phyloP scores from a whole-genome alignment of 805 yeast species.

The Jamesozyma rosinii region DNA sequence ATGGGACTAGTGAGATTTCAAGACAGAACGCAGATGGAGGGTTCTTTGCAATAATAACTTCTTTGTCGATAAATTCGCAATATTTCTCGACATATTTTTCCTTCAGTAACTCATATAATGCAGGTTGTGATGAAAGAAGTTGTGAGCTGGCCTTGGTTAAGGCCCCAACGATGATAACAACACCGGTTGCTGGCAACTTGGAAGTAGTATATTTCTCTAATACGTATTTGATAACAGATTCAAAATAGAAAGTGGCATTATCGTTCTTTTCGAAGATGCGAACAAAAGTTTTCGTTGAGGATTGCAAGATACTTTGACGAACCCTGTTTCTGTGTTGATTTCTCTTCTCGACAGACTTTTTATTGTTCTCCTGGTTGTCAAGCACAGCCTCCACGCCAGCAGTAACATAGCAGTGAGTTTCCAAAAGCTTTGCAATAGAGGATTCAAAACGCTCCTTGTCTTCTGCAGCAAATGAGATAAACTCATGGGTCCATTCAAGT shows the following conservation, averaged over 20 bases:
- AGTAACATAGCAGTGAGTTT: conserved; percentile 31
- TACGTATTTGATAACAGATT: conserved; percentile 7
- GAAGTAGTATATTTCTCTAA: conserved; percentile 11
- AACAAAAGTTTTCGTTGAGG: conserved; percentile 21
- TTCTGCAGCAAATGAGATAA: conserved; percentile 23
- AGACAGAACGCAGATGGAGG: conserved; percentile 36
- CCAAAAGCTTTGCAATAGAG: conserved; percentile 33
- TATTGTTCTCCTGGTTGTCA: conserved; percentile 19
- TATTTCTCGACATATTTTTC: conserved; percentile 14
- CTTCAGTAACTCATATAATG: conserved; percentile 14
- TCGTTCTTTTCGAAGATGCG: conserved; percentile 17
- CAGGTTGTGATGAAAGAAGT: conserved; percentile 17
- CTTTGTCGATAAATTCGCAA: conserved; percentile 30
- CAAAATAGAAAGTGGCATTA: conserved; percentile 8
- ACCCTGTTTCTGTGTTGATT: conserved; percentile 36
- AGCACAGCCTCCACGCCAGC: conserved; percentile 22
- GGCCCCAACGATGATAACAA: conserved; percentile 31
- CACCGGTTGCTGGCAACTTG: conserved; percentile 30
- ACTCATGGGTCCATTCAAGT: conserved; percentile 45
- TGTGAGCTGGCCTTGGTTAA: conserved; percentile 27
- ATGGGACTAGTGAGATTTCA: conserved; percentile 36
- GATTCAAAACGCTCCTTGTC: conserved; percentile 20
- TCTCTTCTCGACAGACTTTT: conserved; percentile 19
- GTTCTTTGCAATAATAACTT: conserved; percentile 38
- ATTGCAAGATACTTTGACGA: conserved; percentile 29